These are phyloP conservation scores for Cercospora janseana DNA, from an alignment of 2,329 filamentous ascomycete genomes.

Conservation along the genomic window DNA sequence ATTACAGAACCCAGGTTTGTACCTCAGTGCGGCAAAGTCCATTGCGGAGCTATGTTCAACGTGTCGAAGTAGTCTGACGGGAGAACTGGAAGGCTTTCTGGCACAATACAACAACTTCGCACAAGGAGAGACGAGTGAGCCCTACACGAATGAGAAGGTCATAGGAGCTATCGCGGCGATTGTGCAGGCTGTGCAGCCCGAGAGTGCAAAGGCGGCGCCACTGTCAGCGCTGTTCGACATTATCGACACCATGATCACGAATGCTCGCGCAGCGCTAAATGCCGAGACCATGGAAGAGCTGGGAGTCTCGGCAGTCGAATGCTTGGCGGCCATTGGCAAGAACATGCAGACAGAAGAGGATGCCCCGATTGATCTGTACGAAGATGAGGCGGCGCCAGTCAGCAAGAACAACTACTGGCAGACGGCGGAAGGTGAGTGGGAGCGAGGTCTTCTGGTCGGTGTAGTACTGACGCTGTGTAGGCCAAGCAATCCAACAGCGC, in stretches of 20 bases:
- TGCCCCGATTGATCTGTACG: slow-evolving; percentile 65
- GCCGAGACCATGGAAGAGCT: slow-evolving; percentile 45
- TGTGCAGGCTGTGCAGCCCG: slow-evolving; percentile 66
- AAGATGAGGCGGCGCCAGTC: slow-evolving; percentile 39
- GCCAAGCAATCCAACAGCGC: slow-evolving; percentile 49
- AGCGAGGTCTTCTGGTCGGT: no score
- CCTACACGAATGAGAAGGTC: slow-evolving; percentile 68
- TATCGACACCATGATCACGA: slow-evolving; percentile 61
- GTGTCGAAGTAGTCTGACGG: slow-evolving; percentile 66
- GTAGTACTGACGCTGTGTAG: not conserved
- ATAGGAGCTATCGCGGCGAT: slow-evolving; percentile 72
- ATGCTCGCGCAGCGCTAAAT: slow-evolving; percentile 39
- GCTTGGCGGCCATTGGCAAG: slow-evolving; percentile 67
- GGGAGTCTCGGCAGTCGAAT: slow-evolving; percentile 60
- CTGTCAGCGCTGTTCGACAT: slow-evolving; percentile 60
- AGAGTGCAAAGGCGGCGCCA: slow-evolving; percentile 54
- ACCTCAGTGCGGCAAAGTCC: slow-evolving; percentile 68
- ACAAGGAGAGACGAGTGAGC: slow-evolving; percentile 60
- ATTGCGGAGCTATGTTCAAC: slow-evolving; percentile 73
- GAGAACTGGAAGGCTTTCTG: slow-evolving; percentile 67
- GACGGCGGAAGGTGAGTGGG: slow-evolving; percentile 43
- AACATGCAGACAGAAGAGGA: slow-evolving; percentile 69
- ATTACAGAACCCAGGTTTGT: slow-evolving; percentile 58
- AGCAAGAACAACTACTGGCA: slow-evolving; percentile 49
- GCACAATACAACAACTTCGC: slow-evolving; percentile 67